Evolutionary conservation across 306 rosid genomes (phyloP), one percentile per base, ranked within the genome.

Genomic region (Acacia confusa): DNA sequence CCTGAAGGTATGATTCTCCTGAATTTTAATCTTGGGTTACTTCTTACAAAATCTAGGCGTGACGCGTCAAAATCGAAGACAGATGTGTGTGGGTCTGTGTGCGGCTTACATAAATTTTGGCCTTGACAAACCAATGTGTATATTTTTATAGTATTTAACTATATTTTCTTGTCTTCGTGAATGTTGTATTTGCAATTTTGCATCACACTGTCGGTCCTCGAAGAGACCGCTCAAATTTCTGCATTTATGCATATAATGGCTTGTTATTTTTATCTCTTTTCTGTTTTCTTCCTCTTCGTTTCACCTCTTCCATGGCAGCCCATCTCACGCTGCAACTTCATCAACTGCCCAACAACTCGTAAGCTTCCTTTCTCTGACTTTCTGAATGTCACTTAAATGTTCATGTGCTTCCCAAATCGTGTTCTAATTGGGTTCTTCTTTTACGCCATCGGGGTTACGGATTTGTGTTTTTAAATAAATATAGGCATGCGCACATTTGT

Each of bases 251-350:
- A 43, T 76, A 53, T 64, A 25, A 72, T 66, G 78, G 55, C 44
- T 40, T 2, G 0, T 47, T 11, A 15, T 30, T 9, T 9, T 0
- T 58, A n/a, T n/a, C n/a, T 7, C 75, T 38, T 36, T 45, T 73
- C 58, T 50, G 40, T 43, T 74, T 65, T 38, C n/a, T n/a, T 69
- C 22, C 24, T 83, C 13, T 82, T 73, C 67, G 25, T 36, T 82
- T 86, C 72, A n/a, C 30, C 65, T 64, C 47, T 79, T 75, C 82
- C 81, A 88, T 90, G 94, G 90, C 94, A 85, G 61, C 87, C 84
- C 85, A 67, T 58, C 72, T 83, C 57, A 74, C 84, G 72, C 80
- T 80, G 76, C 92, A 84, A 47, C 81, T 76, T 66, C 81, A 75
- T 66, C 90, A 77, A 61, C 79, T 87, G 12, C 76, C 79, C 83